Evolutionary conservation across 495 filamentous ascomycete genomes (phyloP).

Genomic region (Cryomyces antarcticus): DNA sequence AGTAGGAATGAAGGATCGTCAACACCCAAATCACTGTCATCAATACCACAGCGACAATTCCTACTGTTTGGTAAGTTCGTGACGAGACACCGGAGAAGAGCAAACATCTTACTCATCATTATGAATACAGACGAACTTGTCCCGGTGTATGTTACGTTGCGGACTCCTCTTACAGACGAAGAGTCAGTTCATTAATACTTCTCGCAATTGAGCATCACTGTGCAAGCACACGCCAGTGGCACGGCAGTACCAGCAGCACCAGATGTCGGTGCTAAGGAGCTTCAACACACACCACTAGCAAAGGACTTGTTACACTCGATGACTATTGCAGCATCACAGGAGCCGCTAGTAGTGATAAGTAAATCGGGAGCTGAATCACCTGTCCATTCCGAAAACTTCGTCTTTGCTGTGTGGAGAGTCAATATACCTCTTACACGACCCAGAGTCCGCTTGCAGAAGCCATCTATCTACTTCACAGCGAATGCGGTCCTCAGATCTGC

Average conservation of each 20-base stretch:
- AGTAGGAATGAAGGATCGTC: no score
- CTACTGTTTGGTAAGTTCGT: conserved; percentile 50
- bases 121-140: conserved; percentile 57
- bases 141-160: conserved; percentile 49
- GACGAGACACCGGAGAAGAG: conserved; percentile 3
- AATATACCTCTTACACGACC: conserved; percentile 19
- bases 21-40: conserved; percentile 6
- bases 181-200: conserved; percentile 37
- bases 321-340: conserved; percentile 22
- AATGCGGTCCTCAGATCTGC: conserved; percentile 44
- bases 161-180: conserved; percentile 42
- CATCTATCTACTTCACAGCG: conserved; percentile 56
- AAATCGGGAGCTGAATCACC: no score
- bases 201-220: conserved; percentile 37
- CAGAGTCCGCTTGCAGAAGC: conserved; percentile 55
- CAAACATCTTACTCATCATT: conserved; percentile 38
- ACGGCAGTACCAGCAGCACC: conserved; percentile 24
- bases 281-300: conserved; percentile 3
- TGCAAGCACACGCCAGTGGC: conserved; percentile 56
- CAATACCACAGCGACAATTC: conserved; percentile 16
- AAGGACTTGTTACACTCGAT: conserved; percentile 46
- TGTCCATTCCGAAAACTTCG: not conserved
- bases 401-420: not conserved
- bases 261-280: conserved; percentile 13
- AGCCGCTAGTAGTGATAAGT: no score